Conservation (phyloP, 2,329 filamentous ascomycete genomes). For the Erysiphe pulchra region DNA sequence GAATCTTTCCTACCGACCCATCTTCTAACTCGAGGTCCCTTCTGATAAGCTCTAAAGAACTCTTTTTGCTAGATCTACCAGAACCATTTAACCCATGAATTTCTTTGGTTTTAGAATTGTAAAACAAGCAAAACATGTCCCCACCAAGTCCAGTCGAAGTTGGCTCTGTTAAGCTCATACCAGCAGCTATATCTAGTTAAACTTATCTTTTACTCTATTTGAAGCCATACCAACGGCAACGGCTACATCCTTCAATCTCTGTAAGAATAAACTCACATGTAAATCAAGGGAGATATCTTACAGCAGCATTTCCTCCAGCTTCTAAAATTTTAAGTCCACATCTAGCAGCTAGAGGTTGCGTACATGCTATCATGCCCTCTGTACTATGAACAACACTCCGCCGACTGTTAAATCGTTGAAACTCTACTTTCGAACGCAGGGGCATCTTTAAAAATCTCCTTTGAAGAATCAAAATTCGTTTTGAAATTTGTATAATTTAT, state of each 20-base stretch:
- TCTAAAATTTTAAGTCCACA: conserved; percentile 69
- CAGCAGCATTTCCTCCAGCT: conserved; percentile 77
- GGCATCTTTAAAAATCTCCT: too few species aligned
- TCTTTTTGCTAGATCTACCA: conserved; percentile 49
- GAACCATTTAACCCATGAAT: conserved; percentile 81
- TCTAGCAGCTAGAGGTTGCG: conserved; percentile 70
- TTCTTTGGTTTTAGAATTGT: conserved; percentile 56
- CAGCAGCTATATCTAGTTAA: conserved; percentile 35
- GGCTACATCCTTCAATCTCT: conserved; percentile 50
- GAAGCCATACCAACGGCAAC: conserved; percentile 51
- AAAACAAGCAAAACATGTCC: conserved; percentile 91
- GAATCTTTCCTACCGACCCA: conserved; percentile 33
- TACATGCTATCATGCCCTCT: conserved; percentile 71
- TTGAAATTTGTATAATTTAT: too few species aligned
- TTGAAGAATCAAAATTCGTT: too few species aligned
- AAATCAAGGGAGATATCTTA: conserved; percentile 20
- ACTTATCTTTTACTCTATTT: neutral
- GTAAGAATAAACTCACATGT: conserved; percentile 1
- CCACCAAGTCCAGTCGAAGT: conserved; percentile 85
- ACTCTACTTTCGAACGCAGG: conserved; percentile 12
- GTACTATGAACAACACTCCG: conserved; percentile 85
- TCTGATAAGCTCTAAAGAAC: conserved; percentile 43
- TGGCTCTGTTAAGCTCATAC: conserved; percentile 80
- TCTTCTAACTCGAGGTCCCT: conserved; percentile 39
- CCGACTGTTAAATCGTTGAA: conserved; percentile 47